Evolutionary conservation across 1,284 basidiomycete genomes (phyloP).

Genomic region (Exobasidium cylindrosporum): DNA sequence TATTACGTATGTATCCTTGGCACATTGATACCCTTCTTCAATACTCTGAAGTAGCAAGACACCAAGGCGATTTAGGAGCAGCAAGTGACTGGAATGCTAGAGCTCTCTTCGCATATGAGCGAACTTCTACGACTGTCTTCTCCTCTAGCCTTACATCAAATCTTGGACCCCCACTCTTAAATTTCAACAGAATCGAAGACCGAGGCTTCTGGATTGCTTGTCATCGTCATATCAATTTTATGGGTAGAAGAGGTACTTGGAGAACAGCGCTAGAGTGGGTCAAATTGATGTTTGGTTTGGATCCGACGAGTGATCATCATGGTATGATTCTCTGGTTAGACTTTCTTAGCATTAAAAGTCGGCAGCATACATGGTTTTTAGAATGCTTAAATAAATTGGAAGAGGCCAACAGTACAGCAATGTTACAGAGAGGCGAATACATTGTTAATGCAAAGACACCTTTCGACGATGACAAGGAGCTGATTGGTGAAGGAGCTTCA

Average conservation of each 20-base stretch:
- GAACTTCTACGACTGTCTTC: constrained; percentile 41
- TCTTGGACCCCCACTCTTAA: constrained; percentile 40
- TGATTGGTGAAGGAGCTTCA: constrained; percentile 22
- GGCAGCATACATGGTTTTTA: constrained; percentile 46
- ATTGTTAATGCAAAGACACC: constrained; percentile 29
- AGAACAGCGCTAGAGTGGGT: constrained; percentile 52
- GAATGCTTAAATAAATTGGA: constrained; percentile 35
- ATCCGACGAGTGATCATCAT: constrained; percentile 39
- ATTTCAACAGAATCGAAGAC: constrained; percentile 48
- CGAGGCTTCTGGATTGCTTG: constrained; percentile 49
- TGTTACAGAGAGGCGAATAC: constrained; percentile 22
- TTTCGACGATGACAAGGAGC: constrained; percentile 29
- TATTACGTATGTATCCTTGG: constrained; percentile 49
- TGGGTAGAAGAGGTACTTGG: constrained; percentile 51
- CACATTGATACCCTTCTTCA: constrained; percentile 53
- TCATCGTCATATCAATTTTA: constrained; percentile 46
- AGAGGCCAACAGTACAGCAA: constrained; percentile 17
- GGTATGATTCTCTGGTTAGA: constrained; percentile 52
- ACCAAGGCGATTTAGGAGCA: constrained; percentile 53
- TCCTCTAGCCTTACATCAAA: constrained; percentile 38
- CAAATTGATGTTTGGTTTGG: constrained; percentile 45
- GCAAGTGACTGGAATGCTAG: constrained; percentile 50
- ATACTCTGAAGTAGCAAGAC: constrained; percentile 46
- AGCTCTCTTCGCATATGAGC: constrained; percentile 50
- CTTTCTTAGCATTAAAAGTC: constrained; percentile 49